Percentiles rank a stretch among this genome's conserved stretches.
Conservation (phyloP, 2,329 filamentous ascomycete genomes). For the Fusarium palustre region DNA sequence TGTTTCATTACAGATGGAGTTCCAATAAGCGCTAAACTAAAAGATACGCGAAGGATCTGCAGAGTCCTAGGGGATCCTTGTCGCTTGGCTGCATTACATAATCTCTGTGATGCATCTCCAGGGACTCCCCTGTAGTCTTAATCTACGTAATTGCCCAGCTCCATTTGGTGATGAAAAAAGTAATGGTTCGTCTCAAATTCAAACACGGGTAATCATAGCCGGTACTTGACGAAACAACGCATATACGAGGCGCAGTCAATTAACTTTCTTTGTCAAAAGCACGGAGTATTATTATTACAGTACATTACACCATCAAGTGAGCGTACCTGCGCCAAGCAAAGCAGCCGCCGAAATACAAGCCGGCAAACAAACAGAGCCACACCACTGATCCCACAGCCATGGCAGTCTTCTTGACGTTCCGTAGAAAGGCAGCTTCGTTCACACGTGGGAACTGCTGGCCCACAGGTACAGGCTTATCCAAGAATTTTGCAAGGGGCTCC, state of each 20-base stretch:
- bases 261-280: not conserved
- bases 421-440: slow-evolving; percentile 37
- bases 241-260: slow-evolving; percentile 4
- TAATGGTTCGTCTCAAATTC: not conserved
- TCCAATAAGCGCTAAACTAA: not conserved
- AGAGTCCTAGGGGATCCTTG: not conserved
- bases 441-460: slow-evolving; percentile 30
- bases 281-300: not conserved
- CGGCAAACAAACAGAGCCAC: slow-evolving; percentile 27
- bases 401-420: slow-evolving; percentile 34
- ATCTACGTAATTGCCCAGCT: not conserved
- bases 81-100: not conserved
- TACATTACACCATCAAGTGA: not conserved
- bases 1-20: slow-evolving; percentile 4
- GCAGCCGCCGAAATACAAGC: slow-evolving; percentile 8
- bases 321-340: slow-evolving; percentile 4
- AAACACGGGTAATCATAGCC: not conserved
- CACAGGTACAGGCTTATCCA: slow-evolving; percentile 16
- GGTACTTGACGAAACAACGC: not conserved
- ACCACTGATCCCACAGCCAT: slow-evolving; percentile 36
- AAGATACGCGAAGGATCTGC: slow-evolving; percentile 5
- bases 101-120: not conserved
- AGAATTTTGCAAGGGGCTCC: slow-evolving; percentile 26
- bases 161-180: not conserved
- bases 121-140: too few species aligned